Conservation (phyloP, 768 basidiomycete species). For the Amylocystis lapponica region DNA sequence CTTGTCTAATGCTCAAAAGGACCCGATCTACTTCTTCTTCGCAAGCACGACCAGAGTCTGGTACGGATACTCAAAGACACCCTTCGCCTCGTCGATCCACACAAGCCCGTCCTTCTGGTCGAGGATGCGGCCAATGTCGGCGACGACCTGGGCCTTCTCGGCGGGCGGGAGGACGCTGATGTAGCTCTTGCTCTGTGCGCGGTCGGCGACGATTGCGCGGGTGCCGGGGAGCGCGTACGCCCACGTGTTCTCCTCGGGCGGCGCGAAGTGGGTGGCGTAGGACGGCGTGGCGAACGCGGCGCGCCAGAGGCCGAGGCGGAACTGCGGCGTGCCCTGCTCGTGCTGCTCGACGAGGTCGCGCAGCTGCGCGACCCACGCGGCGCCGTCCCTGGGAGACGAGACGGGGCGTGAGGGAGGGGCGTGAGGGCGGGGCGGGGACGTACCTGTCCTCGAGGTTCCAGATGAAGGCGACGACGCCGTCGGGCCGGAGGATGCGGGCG, state of each 20-base stretch:
- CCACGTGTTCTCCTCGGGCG: constrained; percentile 53
- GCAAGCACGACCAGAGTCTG: constrained; percentile 54
- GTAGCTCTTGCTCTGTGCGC: constrained; percentile 83
- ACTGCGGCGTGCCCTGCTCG: constrained; percentile 77
- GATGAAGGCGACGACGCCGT: constrained; percentile 65
- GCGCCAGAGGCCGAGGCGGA: constrained; percentile 72
- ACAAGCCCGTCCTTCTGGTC: constrained; percentile 52
- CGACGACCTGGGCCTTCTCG: constrained; percentile 48
- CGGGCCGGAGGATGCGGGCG: constrained; percentile 70
- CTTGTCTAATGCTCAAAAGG: too few relatives aligned
- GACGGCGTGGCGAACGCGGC: constrained; percentile 55
- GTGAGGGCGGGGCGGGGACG: constrained; percentile 1
- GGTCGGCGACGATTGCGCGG: constrained; percentile 50
- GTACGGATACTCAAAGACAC: constrained; percentile 80
- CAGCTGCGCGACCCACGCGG: constrained; percentile 70
- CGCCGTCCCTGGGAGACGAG: constrained; percentile 38
- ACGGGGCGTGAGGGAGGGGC: not conserved
- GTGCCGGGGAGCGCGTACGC: constrained; percentile 46
- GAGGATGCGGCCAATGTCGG: constrained; percentile 50
- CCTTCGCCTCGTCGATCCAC: constrained; percentile 72
- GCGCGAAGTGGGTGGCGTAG: constrained; percentile 56
- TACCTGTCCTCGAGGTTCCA: constrained; percentile 92
- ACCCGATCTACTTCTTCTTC: constrained; percentile 42
- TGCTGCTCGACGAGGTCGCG: constrained; percentile 64
- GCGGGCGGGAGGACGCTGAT: constrained; percentile 56